Percentiles rank a stretch among this genome's conserved stretches.
phyloP scores from a whole-genome alignment of 2,329 filamentous ascomycete genomes.

The Botrytis tulipae region DNA sequence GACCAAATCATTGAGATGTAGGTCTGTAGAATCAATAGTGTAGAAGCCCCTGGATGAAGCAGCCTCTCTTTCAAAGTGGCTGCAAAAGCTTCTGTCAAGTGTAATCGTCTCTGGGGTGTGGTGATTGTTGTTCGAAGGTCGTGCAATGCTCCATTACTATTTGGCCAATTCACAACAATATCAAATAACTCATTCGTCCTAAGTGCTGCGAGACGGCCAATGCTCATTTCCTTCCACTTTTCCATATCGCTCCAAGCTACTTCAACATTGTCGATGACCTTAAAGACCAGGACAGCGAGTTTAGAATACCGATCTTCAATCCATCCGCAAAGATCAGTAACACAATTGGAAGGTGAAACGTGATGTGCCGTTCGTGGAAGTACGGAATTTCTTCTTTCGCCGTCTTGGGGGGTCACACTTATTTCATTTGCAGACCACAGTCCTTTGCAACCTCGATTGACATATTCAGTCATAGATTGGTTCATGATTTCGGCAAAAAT shows the following conservation, averaged over 20 bases:
- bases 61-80: conserved; percentile 63
- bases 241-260: conserved; percentile 58
- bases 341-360: conserved; percentile 52
- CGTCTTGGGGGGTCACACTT: conserved; percentile 7
- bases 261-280: conserved; percentile 35
- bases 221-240: conserved; percentile 68
- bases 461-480: conserved; percentile 60
- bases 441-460: conserved; percentile 60
- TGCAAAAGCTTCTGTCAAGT: conserved; percentile 69
- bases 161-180: conserved; percentile 73
- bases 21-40: conserved; percentile 70
- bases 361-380: conserved; percentile 36
- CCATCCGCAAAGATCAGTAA: conserved; percentile 63
- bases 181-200: conserved; percentile 74
- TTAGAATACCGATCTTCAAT: conserved; percentile 65
- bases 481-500: conserved; percentile 72
- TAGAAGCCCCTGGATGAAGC: conserved; percentile 73
- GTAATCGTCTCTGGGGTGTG: conserved; percentile 64
- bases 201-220: conserved; percentile 65
- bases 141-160: conserved; percentile 67
- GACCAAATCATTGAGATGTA: conserved; percentile 79
- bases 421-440: conserved; percentile 49
- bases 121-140: conserved; percentile 71
- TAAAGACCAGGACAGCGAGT: conserved; percentile 61
- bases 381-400: conserved; percentile 27